A percentile compares a stretch with the other conserved stretches of the same genome.
Evolutionary conservation across 208 protist genomes (phyloP).

Genomic region (Trypanosoma cruzi): DNA sequence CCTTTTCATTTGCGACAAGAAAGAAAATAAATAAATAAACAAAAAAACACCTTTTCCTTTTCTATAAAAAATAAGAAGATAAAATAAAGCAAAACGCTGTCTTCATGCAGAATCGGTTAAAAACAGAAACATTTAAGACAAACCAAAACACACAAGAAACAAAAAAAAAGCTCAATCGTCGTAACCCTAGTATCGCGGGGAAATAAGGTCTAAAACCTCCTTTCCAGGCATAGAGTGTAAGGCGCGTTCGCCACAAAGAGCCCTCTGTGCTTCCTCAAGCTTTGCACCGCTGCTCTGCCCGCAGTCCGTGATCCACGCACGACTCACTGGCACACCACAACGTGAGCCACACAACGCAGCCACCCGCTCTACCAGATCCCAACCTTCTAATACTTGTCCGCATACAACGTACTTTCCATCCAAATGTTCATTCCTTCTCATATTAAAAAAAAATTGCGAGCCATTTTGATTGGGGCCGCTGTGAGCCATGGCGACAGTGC

Average conservation of each 20-base stretch:
- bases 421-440: slow-evolving; percentile 76
- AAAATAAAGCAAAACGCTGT: background rate
- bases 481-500: slow-evolving; percentile 87
- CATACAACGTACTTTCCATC: slow-evolving; percentile 93
- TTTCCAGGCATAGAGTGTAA: slow-evolving; percentile 66
- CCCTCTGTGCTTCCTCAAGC: slow-evolving; percentile 55
- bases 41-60: background rate
- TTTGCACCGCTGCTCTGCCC: slow-evolving; percentile 84
- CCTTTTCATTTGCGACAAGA: background rate
- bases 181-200: slow-evolving; percentile 61
- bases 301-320: slow-evolving; percentile 88
- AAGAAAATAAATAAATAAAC: slow-evolving; percentile 7
- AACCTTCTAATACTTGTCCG: slow-evolving; percentile 87
- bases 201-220: slow-evolving; percentile 81
- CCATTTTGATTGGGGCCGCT: slow-evolving; percentile 89
- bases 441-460: slow-evolving; percentile 95
- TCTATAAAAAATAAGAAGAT: background rate
- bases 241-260: slow-evolving; percentile 53
- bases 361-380: slow-evolving; percentile 77
- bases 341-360: slow-evolving; percentile 66
- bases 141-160: slow-evolving; percentile 13
- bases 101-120: background rate
- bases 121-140: slow-evolving; percentile 1
- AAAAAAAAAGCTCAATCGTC: background rate
- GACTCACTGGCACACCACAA: slow-evolving; percentile 85